Evolutionary conservation across 1,139 yeast genomes (phyloP).

Genomic region (Scheffersomyces titani): DNA sequence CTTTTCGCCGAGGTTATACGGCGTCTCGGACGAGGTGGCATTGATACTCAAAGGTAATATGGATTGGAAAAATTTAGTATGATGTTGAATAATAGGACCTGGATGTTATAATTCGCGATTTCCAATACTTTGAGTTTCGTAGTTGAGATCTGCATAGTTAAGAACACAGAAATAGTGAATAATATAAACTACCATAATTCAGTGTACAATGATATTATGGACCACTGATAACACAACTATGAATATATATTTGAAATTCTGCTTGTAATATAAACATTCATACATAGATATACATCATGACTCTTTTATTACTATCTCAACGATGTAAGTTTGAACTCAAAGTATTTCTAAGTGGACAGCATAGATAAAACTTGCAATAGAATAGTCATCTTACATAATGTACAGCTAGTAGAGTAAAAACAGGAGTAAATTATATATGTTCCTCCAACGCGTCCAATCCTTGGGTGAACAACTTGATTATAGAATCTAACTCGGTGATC

Average conservation of each 20-base stretch:
- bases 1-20: constrained; percentile 49
- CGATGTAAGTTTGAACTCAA: neutral
- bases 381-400: too few relatives aligned
- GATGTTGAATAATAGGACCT: neutral
- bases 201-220: too few relatives aligned
- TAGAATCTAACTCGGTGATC: constrained; percentile 38
- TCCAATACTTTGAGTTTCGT: neutral
- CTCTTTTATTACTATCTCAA: neutral
- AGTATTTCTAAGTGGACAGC: neutral
- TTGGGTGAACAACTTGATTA: constrained; percentile 40
- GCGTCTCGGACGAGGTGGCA: constrained; percentile 50
- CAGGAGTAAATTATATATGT: constrained; percentile 9
- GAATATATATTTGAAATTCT: too few relatives aligned
- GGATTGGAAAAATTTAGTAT: neutral
- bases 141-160: constrained; percentile 2
- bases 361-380: neutral
- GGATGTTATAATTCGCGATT: neutral
- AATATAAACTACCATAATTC: too few relatives aligned
- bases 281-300: neutral
- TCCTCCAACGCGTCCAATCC: constrained; percentile 46
- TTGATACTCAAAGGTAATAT: constrained; percentile 10
- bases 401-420: neutral
- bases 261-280: too few relatives aligned
- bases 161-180: too few relatives aligned
- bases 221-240: too few relatives aligned